Conservation (phyloP, 768 basidiomycete genomes). For the Collybiopsis luxurians region DNA sequence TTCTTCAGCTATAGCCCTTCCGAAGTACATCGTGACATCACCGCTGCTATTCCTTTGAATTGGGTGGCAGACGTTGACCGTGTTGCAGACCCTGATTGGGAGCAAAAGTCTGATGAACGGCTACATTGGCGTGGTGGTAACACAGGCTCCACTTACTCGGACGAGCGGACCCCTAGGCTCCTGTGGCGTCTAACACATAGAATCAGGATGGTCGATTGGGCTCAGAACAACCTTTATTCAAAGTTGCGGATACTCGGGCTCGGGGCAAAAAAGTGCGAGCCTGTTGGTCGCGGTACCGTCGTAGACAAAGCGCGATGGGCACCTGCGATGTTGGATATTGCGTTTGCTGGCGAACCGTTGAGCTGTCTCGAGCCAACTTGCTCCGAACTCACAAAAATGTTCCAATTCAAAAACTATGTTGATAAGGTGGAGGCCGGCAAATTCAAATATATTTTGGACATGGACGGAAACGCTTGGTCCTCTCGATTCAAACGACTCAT, state of each 20-base stretch:
- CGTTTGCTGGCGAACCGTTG: slow-evolving; percentile 44
- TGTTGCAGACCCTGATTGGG: slow-evolving; percentile 59
- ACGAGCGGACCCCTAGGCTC: too few relatives aligned
- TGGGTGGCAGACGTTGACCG: slow-evolving; percentile 43
- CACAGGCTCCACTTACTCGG: slow-evolving; percentile 55
- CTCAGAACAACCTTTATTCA: slow-evolving; percentile 32
- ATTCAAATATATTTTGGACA: slow-evolving; percentile 62
- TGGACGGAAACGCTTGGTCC: slow-evolving; percentile 70
- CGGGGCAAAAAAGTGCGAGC: slow-evolving; percentile 26
- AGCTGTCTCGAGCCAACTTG: slow-evolving; percentile 45
- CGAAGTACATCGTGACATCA: slow-evolving; percentile 53
- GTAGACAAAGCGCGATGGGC: slow-evolving; percentile 41
- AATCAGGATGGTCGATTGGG: slow-evolving; percentile 38
- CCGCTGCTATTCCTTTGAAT: slow-evolving; percentile 42
- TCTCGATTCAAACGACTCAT: slow-evolving; percentile 67
- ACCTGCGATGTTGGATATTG: slow-evolving; percentile 59
- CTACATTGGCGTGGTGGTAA: slow-evolving; percentile 74
- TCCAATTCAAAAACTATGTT: slow-evolving; percentile 48
- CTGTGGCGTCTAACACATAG: slow-evolving; percentile 54
- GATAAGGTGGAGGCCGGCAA: slow-evolving; percentile 45
- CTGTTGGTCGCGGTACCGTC: slow-evolving; percentile 16
- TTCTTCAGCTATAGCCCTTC: slow-evolving; percentile 54
- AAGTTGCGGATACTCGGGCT: background rate
- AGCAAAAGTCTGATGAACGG: slow-evolving; percentile 57
- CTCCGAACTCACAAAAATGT: slow-evolving; percentile 38